Conservation (phyloP, 2,329 filamentous ascomycete genomes). For the Talaromyces marneffei region DNA sequence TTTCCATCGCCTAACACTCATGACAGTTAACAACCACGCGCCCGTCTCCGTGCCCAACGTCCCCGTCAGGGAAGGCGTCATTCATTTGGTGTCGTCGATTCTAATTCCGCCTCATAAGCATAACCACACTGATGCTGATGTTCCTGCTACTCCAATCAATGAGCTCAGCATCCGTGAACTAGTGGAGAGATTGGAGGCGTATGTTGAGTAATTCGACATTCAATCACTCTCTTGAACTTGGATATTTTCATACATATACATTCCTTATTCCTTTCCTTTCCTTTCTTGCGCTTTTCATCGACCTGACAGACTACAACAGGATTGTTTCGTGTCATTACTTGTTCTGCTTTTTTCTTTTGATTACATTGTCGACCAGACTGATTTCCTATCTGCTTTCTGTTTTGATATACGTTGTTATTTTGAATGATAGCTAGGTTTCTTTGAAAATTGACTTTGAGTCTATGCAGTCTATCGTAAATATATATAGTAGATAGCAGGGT, state of each 20-base stretch:
- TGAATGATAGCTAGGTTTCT: not conserved
- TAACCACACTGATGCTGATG: not conserved
- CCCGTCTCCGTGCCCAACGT: slow-evolving; percentile 63
- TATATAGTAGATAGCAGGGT: not conserved
- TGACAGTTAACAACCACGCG: slow-evolving; percentile 68
- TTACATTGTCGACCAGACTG: not conserved
- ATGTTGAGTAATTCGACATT: slow-evolving; percentile 5
- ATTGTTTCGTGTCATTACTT: not conserved
- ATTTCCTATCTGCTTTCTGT: not conserved
- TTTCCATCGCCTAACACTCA: slow-evolving; percentile 60
- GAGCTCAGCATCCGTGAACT: slow-evolving; percentile 17
- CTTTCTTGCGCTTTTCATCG: not conserved
- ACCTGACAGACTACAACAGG: not conserved
- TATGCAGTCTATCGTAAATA: not conserved
- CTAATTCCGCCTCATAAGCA: slow-evolving; percentile 59
- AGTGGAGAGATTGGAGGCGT: slow-evolving; percentile 14
- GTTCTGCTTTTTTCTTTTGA: not conserved
- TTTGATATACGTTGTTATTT: not conserved
- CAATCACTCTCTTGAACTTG: not conserved
- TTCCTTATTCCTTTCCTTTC: not conserved
- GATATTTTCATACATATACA: not conserved
- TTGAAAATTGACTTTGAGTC: not conserved
- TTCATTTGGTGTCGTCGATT: slow-evolving; percentile 67
- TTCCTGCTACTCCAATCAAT: too few relatives aligned
- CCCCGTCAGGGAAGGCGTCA: slow-evolving; percentile 69